Base-by-base conservation (phyloP, 441 rosid genomes). In the Raphanus hybrid region DNA sequence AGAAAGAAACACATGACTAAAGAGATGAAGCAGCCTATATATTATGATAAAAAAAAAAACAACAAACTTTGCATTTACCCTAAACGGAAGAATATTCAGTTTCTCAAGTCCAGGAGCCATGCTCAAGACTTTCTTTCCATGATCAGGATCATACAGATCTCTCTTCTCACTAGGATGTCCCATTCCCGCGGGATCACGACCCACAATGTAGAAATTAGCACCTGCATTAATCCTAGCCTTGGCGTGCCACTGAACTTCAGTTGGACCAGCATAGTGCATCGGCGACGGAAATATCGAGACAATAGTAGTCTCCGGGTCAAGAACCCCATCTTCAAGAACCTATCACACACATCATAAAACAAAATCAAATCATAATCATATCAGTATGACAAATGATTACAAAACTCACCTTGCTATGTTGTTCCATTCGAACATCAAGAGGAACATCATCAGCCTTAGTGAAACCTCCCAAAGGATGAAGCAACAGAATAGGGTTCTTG, bases 231-330 rank as follows among this genome's bases (percentile, higher is more conserved):
- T 84, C 70, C 98, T 85, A 70, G 93, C 98, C 85, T 94, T 94
- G 74, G 99, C 99, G 71, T 94, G 99, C 99, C 98, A 92, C 67
- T 94, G 98, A 41, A 92, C 99, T 87, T 94, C 99, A 0, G 99
- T 94, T 67, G 98, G 98, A 81, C 98, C 97, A 5, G 97, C 97
- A 80, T 94, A 94, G 79, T 91, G 97, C 98, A 94, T 91, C 0
- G 97, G 98, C 37, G 98, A 94, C 1, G 97, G 97, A 75, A 94
- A 92, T 75, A 92, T 92, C 20, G 97, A 82, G 60, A 94, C 97
- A n/a, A 94, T 86, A 12, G 99, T 94, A 58, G 97, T 94, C 77
- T 88, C 79, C 1, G 96, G 99, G 73, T 94, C 93, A 80, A 91
- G 98, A 77, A 92, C 84, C 70, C 97, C 94, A 64, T 92, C 99